These are phyloP conservation scores for Rhizopus stolonifer DNA, from an alignment of 371 early-diverging fungal species.

Conservation along the genomic window DNA sequence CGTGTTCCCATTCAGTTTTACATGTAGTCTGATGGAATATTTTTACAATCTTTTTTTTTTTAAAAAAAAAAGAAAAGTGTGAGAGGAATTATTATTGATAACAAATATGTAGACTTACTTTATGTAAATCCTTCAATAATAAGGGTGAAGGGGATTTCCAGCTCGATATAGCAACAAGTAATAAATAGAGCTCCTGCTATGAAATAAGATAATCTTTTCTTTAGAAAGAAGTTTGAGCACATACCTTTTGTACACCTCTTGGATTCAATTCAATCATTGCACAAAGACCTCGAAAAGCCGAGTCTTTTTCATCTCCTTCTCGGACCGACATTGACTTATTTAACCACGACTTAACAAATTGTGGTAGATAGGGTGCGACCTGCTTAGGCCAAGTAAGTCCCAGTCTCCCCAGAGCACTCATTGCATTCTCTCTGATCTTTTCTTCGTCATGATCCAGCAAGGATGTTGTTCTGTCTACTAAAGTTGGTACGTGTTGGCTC, in stretches of 20 bases:
- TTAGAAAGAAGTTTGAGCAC: not conserved
- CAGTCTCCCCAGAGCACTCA: slow-evolving; percentile 84
- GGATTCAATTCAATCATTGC: slow-evolving; percentile 77
- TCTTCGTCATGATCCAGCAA: slow-evolving; percentile 61
- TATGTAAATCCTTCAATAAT: slow-evolving; percentile 5
- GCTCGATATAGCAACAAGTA: slow-evolving; percentile 11
- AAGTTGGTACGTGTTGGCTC: not conserved
- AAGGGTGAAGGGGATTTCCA: slow-evolving; percentile 4
- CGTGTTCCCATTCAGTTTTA: slow-evolving; percentile 5
- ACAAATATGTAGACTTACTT: slow-evolving; percentile 8
- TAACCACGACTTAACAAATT: slow-evolving; percentile 71
- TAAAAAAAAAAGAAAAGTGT: not conserved
- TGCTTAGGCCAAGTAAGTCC: slow-evolving; percentile 71
- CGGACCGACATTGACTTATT: slow-evolving; percentile 59
- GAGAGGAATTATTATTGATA: too few relatives aligned
- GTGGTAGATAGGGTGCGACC: slow-evolving; percentile 67
- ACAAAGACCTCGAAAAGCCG: slow-evolving; percentile 86
- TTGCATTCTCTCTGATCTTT: slow-evolving; percentile 81
- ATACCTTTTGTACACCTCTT: slow-evolving; percentile 59
- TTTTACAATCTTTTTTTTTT: slow-evolving; percentile 4
- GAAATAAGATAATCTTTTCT: not conserved
- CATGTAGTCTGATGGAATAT: not conserved
- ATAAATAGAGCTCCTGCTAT: slow-evolving; percentile 9
- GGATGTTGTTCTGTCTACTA: slow-evolving; percentile 34
- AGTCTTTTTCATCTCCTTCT: slow-evolving; percentile 87